Evolutionary conservation across 441 rosid genomes (phyloP).

Genomic region (Capsella rubella): DNA sequence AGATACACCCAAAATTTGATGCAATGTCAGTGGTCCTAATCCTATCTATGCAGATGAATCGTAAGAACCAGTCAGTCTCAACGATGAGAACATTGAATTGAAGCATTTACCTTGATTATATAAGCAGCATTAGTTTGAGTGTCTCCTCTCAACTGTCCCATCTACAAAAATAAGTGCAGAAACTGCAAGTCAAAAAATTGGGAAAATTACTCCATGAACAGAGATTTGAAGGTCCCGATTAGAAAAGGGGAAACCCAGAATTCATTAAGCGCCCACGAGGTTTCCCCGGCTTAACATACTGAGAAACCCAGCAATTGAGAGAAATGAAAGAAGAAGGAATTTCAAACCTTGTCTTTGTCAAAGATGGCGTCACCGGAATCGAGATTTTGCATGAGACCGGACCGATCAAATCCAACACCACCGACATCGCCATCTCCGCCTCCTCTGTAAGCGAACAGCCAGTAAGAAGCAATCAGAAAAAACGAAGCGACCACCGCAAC

Average conservation of each 20-base stretch:
- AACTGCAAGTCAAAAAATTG: constrained; percentile 84
- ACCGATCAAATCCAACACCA: constrained; percentile 50
- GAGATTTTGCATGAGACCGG: constrained; percentile 48
- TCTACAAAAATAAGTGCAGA: constrained; percentile 84
- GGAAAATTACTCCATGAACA: constrained; percentile 62
- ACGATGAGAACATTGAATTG: constrained; percentile 5
- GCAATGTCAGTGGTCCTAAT: constrained; percentile 6
- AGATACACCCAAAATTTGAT: neutral
- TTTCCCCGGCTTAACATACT: neutral
- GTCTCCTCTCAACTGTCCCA: constrained; percentile 71
- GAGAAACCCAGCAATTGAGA: neutral
- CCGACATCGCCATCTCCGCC: constrained; percentile 44
- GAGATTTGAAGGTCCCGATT: neutral
- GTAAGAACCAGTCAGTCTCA: constrained; percentile 19
- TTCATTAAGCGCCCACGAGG: constrained; percentile 22
- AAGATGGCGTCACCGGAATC: constrained; percentile 52
- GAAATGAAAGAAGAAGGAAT: constrained; percentile 7
- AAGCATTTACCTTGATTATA: constrained; percentile 69
- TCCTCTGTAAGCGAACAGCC: constrained; percentile 59
- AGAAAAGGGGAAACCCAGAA: constrained; percentile 9
- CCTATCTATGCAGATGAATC: constrained; percentile 7
- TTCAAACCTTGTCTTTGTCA: constrained; percentile 70
- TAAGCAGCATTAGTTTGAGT: constrained; percentile 73
- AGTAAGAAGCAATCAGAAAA: constrained; percentile 62
- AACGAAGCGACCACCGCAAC: constrained; percentile 72